These are phyloP conservation scores for Podospora bellae-mahoneyi DNA, from an alignment of 495 filamentous ascomycete species.

Conservation along the genomic window DNA sequence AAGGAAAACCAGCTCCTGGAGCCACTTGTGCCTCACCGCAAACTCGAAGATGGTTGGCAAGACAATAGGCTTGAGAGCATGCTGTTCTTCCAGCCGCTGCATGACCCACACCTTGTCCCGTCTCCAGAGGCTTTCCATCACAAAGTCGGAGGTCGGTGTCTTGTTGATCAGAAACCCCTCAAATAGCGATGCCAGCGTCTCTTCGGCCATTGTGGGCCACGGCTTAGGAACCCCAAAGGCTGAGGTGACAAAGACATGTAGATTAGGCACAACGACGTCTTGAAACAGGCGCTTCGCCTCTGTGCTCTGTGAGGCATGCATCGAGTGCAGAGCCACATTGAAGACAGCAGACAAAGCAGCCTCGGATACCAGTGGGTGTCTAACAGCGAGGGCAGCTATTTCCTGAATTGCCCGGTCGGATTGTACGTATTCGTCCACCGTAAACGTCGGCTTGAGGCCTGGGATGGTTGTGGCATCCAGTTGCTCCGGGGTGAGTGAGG, in stretches of 20 bases:
- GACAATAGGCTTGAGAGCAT: conserved; percentile 68
- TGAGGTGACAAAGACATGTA: conserved; percentile 75
- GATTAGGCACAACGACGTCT: conserved; percentile 63
- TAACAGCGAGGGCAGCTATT: conserved; percentile 69
- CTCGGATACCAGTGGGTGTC: conserved; percentile 82
- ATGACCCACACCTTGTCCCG: conserved; percentile 81
- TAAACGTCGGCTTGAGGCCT: conserved; percentile 72
- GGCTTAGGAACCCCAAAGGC: conserved; percentile 61
- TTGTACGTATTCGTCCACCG: conserved; percentile 68
- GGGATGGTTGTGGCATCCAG: conserved; percentile 81
- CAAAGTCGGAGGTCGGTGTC: conserved; percentile 67
- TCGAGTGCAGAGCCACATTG: conserved; percentile 66
- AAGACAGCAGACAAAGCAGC: conserved; percentile 81
- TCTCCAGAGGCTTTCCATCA: conserved; percentile 83
- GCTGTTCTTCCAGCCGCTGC: conserved; percentile 70
- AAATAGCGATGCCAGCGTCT: conserved; percentile 52
- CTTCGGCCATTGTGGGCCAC: conserved; percentile 54
- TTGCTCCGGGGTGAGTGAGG: conserved; percentile 63
- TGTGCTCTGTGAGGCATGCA: conserved; percentile 58
- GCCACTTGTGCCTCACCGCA: conserved; percentile 72
- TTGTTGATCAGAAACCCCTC: conserved; percentile 47
- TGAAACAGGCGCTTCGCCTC: conserved; percentile 67
- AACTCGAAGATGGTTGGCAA: conserved; percentile 81
- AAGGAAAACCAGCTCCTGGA: conserved; percentile 71
- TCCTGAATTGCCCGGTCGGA: conserved; percentile 66